Conservation (phyloP, 345 rosid genomes). For the Eucalyptus marginata region DNA sequence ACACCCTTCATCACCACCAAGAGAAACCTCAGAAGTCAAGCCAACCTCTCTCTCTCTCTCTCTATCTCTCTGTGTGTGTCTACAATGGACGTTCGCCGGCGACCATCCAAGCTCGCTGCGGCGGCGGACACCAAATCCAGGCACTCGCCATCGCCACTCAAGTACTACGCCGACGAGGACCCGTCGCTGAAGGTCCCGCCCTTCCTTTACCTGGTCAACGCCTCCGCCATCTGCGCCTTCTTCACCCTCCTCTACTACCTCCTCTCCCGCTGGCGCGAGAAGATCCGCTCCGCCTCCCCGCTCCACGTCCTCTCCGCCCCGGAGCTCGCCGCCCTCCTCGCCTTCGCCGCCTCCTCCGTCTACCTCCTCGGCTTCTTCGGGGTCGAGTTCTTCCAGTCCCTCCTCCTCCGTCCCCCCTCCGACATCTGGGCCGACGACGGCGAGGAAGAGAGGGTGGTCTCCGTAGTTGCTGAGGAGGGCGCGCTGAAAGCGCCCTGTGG, state of each 20-base stretch:
- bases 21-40: not conserved
- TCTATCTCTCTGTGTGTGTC: not conserved
- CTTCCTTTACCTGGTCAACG: slow-evolving; percentile 9
- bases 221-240: slow-evolving; percentile 13
- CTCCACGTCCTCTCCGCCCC: slow-evolving; percentile 14
- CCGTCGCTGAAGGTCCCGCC: slow-evolving; percentile 1
- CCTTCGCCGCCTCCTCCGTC: slow-evolving; percentile 9
- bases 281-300: slow-evolving; percentile 24
- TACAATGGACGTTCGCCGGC: not conserved
- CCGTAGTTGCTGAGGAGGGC: not conserved
- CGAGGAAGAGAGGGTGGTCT: not conserved
- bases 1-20: not conserved
- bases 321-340: slow-evolving; percentile 10
- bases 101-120: not conserved
- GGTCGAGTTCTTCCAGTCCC: not conserved
- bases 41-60: not conserved
- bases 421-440: not conserved
- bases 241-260: slow-evolving; percentile 19
- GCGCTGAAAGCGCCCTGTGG: not conserved
- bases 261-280: slow-evolving; percentile 28
- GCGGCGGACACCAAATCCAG: not conserved
- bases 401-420: not conserved
- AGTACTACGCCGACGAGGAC: not conserved
- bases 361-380: slow-evolving; percentile 11
- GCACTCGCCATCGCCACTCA: not conserved